These are phyloP conservation scores for Saccharum officinarum DNA, from an alignment of 176 grass and related monocot genomes.

Conservation along the genomic window DNA sequence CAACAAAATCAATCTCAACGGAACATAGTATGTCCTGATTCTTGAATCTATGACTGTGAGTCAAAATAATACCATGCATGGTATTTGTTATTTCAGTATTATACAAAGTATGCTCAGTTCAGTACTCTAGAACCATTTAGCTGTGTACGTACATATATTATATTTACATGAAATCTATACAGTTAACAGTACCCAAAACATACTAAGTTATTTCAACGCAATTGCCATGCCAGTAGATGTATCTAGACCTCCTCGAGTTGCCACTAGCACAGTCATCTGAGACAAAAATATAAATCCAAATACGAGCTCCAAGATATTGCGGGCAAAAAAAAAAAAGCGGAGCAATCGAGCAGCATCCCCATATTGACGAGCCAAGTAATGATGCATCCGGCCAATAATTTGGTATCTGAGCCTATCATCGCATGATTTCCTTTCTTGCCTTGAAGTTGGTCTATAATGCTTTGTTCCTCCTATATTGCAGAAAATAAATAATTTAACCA, in stretches of 20 bases:
- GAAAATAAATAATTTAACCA: background rate
- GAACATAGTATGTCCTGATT: background rate
- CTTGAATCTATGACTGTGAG: background rate
- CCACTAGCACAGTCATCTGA: background rate
- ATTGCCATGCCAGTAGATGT: background rate
- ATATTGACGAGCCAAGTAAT: background rate
- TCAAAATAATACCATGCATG: background rate
- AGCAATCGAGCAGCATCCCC: background rate
- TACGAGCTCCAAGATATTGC: background rate
- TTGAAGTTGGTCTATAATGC: conserved; percentile 25
- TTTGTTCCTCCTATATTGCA: conserved; percentile 46
- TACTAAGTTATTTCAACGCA: background rate
- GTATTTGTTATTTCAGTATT: background rate
- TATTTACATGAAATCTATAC: conserved; percentile 21
- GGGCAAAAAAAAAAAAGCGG: background rate
- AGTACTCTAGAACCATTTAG: background rate
- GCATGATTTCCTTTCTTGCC: background rate
- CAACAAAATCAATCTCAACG: background rate
- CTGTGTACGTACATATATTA: background rate
- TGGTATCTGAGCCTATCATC: background rate
- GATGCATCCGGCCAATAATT: background rate
- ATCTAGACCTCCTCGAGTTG: background rate
- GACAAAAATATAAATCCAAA: background rate
- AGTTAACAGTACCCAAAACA: background rate
- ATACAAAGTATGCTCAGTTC: background rate